Percentiles rank a stretch among this genome's conserved stretches.
These are phyloP conservation scores for Tetradesmus lagerheimii DNA, from an alignment of 139 green algal genomes.

Conservation along the genomic window DNA sequence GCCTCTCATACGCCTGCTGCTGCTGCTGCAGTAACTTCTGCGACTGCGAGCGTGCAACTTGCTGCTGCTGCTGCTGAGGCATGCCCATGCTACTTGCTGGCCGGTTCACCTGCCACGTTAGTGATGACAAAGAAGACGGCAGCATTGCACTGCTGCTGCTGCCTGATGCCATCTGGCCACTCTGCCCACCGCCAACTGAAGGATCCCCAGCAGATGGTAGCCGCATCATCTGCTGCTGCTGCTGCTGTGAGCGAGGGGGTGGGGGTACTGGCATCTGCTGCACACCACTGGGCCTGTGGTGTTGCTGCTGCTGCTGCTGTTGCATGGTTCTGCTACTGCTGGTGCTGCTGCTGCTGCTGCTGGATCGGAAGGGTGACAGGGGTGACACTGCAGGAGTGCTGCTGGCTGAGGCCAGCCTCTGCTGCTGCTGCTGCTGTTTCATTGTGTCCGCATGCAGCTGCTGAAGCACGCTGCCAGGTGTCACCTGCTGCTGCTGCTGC, in stretches of 20 bases:
- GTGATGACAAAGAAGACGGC: no score
- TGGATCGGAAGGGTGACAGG: not conserved
- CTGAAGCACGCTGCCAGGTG: not conserved
- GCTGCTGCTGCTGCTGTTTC: not conserved
- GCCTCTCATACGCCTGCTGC: not conserved
- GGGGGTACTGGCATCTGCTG: not conserved
- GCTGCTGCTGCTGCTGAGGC: constrained; percentile 14
- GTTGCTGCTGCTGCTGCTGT: constrained; percentile 7
- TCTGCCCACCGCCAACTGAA: no score
- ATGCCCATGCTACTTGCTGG: not conserved
- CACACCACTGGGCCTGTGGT: not conserved
- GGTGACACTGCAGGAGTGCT: not conserved
- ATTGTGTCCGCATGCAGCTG: not conserved
- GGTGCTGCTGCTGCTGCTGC: constrained; percentile 6
- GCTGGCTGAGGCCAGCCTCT: not conserved
- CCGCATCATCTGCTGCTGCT: not conserved
- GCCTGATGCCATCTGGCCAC: no score
- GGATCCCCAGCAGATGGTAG: no score
- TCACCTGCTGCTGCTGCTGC: not conserved
- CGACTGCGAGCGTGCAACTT: not conserved
- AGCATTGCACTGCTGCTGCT: no score
- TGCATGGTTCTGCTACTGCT: not conserved
- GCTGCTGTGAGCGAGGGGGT: not conserved
- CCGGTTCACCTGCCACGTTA: not conserved
- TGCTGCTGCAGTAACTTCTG: constrained; percentile 3